Conservation (phyloP, 1,284 basidiomycete genomes). For the Austroboletus niveus region DNA sequence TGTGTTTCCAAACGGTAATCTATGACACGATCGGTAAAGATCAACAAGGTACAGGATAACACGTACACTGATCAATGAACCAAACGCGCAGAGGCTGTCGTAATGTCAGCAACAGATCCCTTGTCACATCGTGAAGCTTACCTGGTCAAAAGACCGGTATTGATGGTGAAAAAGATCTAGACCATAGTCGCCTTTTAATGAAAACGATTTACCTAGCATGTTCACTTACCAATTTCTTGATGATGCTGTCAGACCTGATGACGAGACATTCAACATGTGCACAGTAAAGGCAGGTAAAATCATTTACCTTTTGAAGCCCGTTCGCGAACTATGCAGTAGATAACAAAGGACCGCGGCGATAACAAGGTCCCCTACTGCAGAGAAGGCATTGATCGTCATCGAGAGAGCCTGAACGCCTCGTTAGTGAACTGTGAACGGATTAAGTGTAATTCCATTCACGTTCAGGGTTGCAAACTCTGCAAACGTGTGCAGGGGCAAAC, state of each 20-base stretch:
- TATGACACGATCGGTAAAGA: neutral
- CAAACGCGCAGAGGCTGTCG: neutral
- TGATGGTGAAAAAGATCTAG: neutral
- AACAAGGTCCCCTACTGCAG: conserved; percentile 53
- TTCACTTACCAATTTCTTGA: conserved; percentile 42
- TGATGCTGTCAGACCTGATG: conserved; percentile 46
- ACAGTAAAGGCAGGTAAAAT: neutral
- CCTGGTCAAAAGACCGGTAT: neutral
- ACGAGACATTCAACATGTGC: neutral
- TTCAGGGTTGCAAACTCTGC: conserved; percentile 32
- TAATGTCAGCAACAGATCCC: neutral
- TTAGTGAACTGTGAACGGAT: conserved; percentile 3
- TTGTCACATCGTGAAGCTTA: neutral
- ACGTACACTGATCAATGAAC: neutral
- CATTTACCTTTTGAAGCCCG: conserved; percentile 52
- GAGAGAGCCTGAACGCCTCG: conserved; percentile 36
- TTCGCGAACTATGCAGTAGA: conserved; percentile 51
- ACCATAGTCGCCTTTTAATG: neutral
- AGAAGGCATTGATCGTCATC: conserved; percentile 51
- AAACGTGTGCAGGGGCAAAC: conserved; percentile 37
- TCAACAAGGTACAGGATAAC: neutral
- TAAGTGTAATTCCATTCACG: conserved; percentile 12
- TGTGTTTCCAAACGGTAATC: neutral
- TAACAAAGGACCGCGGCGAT: conserved; percentile 52
- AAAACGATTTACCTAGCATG: neutral